Conservation (phyloP, 2,329 filamentous ascomycete genomes). For the Orbilia ellipsospora region DNA sequence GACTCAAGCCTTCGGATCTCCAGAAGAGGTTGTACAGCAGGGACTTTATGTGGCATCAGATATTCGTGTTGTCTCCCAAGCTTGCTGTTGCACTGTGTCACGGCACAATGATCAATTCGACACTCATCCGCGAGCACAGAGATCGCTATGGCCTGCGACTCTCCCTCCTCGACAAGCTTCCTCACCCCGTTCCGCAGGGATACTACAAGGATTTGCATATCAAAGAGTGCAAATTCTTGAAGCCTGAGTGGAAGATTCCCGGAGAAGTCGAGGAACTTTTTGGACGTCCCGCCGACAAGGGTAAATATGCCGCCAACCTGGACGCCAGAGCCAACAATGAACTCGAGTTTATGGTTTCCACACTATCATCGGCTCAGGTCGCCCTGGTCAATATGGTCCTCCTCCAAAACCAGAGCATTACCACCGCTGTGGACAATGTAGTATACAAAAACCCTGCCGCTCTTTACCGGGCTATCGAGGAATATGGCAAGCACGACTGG, state of each 20-base stretch:
- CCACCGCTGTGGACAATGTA: conserved; percentile 57
- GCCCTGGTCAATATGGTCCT: conserved; percentile 59
- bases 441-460: conserved; percentile 58
- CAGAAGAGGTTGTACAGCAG: conserved; percentile 59
- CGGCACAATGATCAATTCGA: conserved; percentile 59
- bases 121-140: conserved; percentile 57
- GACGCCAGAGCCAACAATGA: conserved; percentile 57
- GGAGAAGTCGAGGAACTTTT: conserved; percentile 58
- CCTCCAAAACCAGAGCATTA: conserved; percentile 59
- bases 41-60: conserved; percentile 60
- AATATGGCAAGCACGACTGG: conserved; percentile 58
- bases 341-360: conserved; percentile 58
- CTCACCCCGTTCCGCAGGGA: conserved; percentile 58
- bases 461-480: conserved; percentile 57
- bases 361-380: conserved; percentile 58
- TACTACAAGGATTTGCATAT: conserved; percentile 60
- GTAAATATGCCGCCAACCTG: conserved; percentile 46
- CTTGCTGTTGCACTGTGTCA: conserved; percentile 59
- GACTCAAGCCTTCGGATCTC: conserved; percentile 57
- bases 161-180: conserved; percentile 59
- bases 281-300: conserved; percentile 56
- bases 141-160: conserved; percentile 59
- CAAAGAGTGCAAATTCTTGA: conserved; percentile 58
- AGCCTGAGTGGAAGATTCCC: conserved; percentile 58
- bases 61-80: conserved; percentile 60